phyloP scores from a whole-genome alignment of 495 filamentous ascomycete genomes.

The Hypoxylon subgilvum region DNA sequence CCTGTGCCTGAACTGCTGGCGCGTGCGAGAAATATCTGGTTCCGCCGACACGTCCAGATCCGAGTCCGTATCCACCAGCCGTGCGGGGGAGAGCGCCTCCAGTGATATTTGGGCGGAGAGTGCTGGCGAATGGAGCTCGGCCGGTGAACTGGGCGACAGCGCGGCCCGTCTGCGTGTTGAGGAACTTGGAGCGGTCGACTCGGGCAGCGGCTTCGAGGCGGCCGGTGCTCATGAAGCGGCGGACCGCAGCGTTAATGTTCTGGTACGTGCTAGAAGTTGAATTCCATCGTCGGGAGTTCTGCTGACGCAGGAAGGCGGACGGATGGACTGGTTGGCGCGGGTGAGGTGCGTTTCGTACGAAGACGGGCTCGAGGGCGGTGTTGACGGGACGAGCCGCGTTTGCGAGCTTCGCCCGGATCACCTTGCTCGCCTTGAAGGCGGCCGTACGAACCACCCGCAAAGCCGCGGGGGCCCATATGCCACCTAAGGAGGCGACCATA shows the following conservation, averaged over 20 bases:
- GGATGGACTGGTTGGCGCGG: conserved; percentile 75
- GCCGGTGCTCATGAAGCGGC: conserved; percentile 66
- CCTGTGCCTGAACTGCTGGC: conserved; percentile 81
- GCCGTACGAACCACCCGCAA: conserved; percentile 72
- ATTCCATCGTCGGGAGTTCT: conserved; percentile 73
- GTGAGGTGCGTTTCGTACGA: conserved; percentile 50
- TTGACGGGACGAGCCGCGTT: conserved; percentile 56
- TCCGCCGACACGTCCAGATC: conserved; percentile 70
- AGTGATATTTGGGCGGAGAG: conserved; percentile 89
- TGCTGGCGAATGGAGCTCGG: conserved; percentile 85
- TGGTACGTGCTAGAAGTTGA: conserved; percentile 60
- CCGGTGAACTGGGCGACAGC: conserved; percentile 70
- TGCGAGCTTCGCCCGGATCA: conserved; percentile 67
- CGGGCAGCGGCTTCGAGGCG: conserved; percentile 52
- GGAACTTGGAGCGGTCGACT: conserved; percentile 68
- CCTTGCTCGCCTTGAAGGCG: conserved; percentile 66
- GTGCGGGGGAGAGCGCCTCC: conserved; percentile 85
- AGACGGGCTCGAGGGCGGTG: conserved; percentile 56
- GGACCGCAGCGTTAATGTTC: conserved; percentile 61
- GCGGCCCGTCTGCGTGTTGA: conserved; percentile 67
- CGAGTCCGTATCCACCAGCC: conserved; percentile 81
- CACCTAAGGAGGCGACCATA: conserved; percentile 71
- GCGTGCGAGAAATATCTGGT: conserved; percentile 89
- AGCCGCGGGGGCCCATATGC: conserved; percentile 73
- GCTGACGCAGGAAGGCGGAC: conserved; percentile 72